Percentiles rank a stretch among this genome's conserved stretches.
phyloP scores from a whole-genome alignment of 495 filamentous ascomycete species.

The Chaetomium cochliodes region DNA sequence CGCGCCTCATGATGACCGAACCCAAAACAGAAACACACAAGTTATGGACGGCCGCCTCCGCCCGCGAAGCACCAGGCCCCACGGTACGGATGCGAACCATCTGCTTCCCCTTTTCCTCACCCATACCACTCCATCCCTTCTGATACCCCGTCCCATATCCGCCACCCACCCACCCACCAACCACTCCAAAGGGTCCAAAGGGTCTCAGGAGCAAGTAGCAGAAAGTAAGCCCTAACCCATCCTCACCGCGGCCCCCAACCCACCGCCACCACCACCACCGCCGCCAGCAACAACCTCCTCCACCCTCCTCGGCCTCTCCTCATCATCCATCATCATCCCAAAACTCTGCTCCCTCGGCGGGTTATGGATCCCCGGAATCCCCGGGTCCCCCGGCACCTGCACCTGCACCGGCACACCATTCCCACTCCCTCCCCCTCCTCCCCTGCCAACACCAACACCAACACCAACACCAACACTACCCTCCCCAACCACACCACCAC shows the following conservation, averaged over 20 bases:
- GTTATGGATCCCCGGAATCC: constrained; percentile 36
- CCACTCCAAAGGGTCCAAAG: not conserved
- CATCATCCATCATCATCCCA: constrained; percentile 40
- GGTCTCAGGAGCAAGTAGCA: too few species aligned
- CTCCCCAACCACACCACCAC: too few species aligned
- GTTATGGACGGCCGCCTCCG: not conserved
- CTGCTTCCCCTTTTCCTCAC: not conserved
- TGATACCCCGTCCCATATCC: not conserved
- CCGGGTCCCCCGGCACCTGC: constrained; percentile 33
- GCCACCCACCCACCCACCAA: not conserved
- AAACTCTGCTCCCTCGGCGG: constrained; percentile 37
- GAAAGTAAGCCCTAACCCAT: not conserved
- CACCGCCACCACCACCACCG: not conserved
- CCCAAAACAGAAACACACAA: not conserved
- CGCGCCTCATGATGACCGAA: too few species aligned
- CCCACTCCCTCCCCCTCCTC: not conserved
- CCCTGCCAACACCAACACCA: too few species aligned
- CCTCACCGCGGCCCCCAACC: not conserved
- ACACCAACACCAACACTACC: not conserved
- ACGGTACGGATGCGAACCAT: not conserved
- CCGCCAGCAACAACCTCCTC: constrained; percentile 22
- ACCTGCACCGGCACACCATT: constrained; percentile 12
- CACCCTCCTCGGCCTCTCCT: constrained; percentile 33
- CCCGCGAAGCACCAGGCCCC: constrained; percentile 2
- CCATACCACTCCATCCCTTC: not conserved